Conservation (phyloP, 2,329 filamentous ascomycete genomes). For the Penicillium expansum region DNA sequence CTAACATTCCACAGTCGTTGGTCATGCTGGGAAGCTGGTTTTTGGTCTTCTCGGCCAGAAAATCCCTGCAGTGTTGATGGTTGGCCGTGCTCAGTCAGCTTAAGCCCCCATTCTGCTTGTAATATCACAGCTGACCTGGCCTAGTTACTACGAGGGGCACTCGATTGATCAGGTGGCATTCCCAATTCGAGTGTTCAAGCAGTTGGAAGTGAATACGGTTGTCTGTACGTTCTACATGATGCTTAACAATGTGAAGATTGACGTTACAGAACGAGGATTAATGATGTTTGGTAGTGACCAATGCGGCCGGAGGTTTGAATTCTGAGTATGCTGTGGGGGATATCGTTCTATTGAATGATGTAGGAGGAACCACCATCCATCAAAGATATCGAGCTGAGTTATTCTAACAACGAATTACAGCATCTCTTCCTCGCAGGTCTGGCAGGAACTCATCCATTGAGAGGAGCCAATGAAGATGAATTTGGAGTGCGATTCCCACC, state of each 20-base stretch:
- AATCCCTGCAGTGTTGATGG: conserved; percentile 60
- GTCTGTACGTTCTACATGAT: conserved; percentile 45
- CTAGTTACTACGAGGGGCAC: conserved; percentile 66
- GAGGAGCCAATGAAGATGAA: conserved; percentile 61
- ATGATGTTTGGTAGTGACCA: conserved; percentile 53
- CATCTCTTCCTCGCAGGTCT: conserved; percentile 64
- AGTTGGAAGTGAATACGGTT: conserved; percentile 60
- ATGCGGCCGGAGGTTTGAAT: conserved; percentile 65
- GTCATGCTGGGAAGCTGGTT: conserved; percentile 64
- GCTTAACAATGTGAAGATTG: neutral
- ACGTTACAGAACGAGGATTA: neutral
- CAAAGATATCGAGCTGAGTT: neutral
- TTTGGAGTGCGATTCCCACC: conserved; percentile 63
- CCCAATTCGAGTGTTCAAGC: conserved; percentile 62
- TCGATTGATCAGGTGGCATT: conserved; percentile 62
- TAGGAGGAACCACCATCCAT: conserved; percentile 31
- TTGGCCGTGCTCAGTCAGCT: conserved; percentile 63
- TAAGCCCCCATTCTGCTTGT: conserved; percentile 3
- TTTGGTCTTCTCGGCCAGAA: conserved; percentile 59
- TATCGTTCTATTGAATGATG: conserved; percentile 64
- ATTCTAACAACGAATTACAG: conserved; percentile 33
- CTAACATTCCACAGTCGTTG: conserved; percentile 44
- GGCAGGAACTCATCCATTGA: conserved; percentile 59
- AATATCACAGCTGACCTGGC: neutral
- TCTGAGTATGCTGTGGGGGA: conserved; percentile 63